These are phyloP conservation scores for Solanum pimpinellifolium DNA, from an alignment of 257 asterid species.

Conservation along the genomic window DNA sequence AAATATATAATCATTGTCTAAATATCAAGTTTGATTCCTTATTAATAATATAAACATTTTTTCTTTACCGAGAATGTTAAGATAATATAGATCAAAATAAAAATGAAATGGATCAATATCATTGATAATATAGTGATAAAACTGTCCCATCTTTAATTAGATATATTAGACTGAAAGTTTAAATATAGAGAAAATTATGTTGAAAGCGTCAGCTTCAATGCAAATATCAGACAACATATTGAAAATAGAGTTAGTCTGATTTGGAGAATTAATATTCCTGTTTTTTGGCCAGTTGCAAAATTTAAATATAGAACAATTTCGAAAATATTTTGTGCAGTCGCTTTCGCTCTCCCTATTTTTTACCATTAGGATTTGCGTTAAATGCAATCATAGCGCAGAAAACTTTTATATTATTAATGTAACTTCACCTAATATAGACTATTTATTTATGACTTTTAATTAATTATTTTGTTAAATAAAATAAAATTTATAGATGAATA, in stretches of 20 bases:
- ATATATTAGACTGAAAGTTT: accelerated
- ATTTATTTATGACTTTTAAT: not conserved
- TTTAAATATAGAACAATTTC: not conserved
- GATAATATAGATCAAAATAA: too few species aligned
- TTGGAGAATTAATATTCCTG: not conserved
- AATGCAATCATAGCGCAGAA: not conserved
- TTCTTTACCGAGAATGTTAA: too few species aligned
- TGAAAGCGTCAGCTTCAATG: accelerated
- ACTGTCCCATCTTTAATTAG: accelerated
- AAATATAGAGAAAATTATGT: accelerated
- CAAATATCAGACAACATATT: accelerated
- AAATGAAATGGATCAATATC: not conserved
- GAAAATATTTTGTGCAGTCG: not conserved
- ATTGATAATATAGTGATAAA: too few species aligned
- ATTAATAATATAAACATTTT: too few species aligned
- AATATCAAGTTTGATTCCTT: not conserved
- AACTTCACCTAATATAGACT: not conserved
- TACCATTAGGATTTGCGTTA: not conserved
- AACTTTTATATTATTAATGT: not conserved
- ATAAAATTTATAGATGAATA: too few species aligned
- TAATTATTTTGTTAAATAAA: not conserved
- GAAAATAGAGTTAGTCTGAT: not conserved
- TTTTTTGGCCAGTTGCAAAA: not conserved
- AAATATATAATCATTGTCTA: not conserved
- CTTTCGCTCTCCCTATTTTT: not conserved